Base-by-base conservation (phyloP, 495 filamentous ascomycete genomes). In the Rostrohypoxylon terebratum region DNA sequence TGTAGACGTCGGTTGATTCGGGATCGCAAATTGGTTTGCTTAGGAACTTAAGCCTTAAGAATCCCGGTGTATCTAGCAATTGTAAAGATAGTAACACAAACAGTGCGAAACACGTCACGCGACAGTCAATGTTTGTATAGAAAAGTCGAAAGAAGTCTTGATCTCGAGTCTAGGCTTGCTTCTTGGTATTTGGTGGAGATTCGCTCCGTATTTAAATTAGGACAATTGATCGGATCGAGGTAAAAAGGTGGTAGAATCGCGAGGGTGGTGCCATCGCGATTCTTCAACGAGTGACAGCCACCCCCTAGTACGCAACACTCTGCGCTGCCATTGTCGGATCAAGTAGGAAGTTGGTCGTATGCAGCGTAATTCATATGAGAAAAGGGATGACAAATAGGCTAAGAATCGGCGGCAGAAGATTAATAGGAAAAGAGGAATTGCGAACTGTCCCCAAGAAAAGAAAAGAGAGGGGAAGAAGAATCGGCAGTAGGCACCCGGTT, bases 181-280 rank as follows among this genome's bases (percentile, higher is more conserved):
- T 25, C 53, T 67, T 54, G 28, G 28, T 34, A 31, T 20, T 20
- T 20, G 5, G 51, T 45, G 44, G 54, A 62, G 16, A 51, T 54
- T 51, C 13, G 42, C n/a, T 64, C 45, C 31, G 51, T 62, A 25
- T 18, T 54, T 42, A 72, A 44, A 60, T 68, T 66, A 68, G n/a
- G 68, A 60, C 59, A 74, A 66, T 66, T 68, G 54, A 38, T 67
- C 21, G 23, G 31, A 64, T 61, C 50, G 57, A 62, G 31, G 47
- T 58, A 61, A 70, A 28, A 51, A 63, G 34, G 50, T 74, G 34
- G 50, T 74, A 63, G 65, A 61, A 69, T 75, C 64, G 67, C 72
- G 82, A 84, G 84, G 83, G 84, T 83, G 84, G 83, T 82, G 79
- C 83, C 84, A 86, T 86, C 75, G 79, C 77, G 79, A 82, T 81